phyloP scores from a whole-genome alignment of 2,329 filamentous ascomycete genomes.

The Ramularia endophylla region DNA sequence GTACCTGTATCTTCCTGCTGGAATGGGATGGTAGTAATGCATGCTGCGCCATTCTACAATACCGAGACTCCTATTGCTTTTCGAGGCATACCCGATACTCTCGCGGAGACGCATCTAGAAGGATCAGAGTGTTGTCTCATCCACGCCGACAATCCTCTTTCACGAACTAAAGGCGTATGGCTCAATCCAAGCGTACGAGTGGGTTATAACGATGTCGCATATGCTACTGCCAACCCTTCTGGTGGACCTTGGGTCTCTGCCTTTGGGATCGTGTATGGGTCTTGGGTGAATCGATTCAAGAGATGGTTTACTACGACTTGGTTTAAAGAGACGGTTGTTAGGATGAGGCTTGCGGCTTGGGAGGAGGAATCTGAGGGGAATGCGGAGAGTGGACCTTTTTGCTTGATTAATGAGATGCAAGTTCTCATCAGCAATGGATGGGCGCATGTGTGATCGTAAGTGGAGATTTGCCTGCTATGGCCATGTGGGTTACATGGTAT shows the following conservation, averaged over 20 bases:
- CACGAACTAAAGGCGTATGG: constrained; percentile 51
- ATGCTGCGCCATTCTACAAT: constrained; percentile 51
- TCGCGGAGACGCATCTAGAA: constrained; percentile 59
- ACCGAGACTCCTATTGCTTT: constrained; percentile 47
- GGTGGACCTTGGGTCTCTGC: constrained; percentile 28
- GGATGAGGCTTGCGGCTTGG: constrained; percentile 14
- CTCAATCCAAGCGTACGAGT: constrained; percentile 66
- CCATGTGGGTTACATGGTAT: too few relatives aligned
- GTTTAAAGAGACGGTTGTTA: constrained; percentile 27
- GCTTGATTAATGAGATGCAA: constrained; percentile 28
- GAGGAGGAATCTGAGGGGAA: constrained; percentile 18
- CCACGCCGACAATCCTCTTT: constrained; percentile 63
- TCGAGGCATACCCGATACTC: constrained; percentile 56
- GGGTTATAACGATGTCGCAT: constrained; percentile 54
- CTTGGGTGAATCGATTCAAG: constrained; percentile 54
- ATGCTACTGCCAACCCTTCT: constrained; percentile 39
- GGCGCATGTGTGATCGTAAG: constrained; percentile 26
- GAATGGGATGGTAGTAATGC: constrained; percentile 51
- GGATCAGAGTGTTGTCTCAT: constrained; percentile 76
- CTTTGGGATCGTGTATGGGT: constrained; percentile 45
- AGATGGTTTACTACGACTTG: constrained; percentile 39
- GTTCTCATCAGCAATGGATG: constrained; percentile 24
- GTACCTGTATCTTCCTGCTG: constrained; percentile 61
- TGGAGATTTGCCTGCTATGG: too few relatives aligned
- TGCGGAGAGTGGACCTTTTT: constrained; percentile 28